Percentiles rank a stretch among this genome's conserved stretches.
These are phyloP conservation scores for Aspergillus terreus DNA, from an alignment of 2,329 filamentous ascomycete species.

Conservation along the genomic window DNA sequence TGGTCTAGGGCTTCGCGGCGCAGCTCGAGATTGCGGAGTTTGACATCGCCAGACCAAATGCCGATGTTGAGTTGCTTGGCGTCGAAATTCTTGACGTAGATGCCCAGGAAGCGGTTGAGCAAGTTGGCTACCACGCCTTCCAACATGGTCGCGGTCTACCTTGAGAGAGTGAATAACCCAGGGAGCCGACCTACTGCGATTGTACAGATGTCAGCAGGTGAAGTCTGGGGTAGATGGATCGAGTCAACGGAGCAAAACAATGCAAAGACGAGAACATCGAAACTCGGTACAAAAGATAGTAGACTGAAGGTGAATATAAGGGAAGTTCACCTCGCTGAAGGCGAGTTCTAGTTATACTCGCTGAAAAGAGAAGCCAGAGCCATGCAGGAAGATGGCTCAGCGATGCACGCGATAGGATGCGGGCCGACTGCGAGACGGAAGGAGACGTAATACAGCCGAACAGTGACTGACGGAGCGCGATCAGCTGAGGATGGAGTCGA, in stretches of 20 bases:
- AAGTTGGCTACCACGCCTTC: slow-evolving; percentile 95
- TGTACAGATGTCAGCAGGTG: slow-evolving; percentile 8
- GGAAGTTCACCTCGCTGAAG: slow-evolving; percentile 8
- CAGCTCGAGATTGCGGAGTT: slow-evolving; percentile 86
- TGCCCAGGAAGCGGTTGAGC: slow-evolving; percentile 98
- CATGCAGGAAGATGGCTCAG: slow-evolving; percentile 25
- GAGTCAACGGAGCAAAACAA: neutral
- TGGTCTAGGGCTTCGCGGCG: slow-evolving; percentile 94
- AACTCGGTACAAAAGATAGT: neutral
- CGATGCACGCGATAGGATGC: slow-evolving; percentile 27
- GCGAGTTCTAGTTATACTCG: slow-evolving; percentile 21
- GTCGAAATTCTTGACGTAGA: slow-evolving; percentile 99
- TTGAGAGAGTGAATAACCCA: slow-evolving; percentile 56
- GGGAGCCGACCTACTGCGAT: slow-evolving; percentile 6
- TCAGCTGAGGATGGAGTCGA: neutral
- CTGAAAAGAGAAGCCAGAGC: slow-evolving; percentile 16
- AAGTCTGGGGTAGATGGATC: slow-evolving; percentile 3
- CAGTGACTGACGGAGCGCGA: neutral
- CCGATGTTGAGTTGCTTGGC: slow-evolving; percentile 96
- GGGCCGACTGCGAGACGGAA: slow-evolving; percentile 14
- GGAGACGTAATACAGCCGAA: neutral
- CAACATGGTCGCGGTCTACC: slow-evolving; percentile 71
- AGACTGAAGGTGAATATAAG: neutral
- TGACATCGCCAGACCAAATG: slow-evolving; percentile 98
- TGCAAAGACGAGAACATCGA: neutral